Conservation (phyloP, 192 early-diverging fungal species). For the Coemansia sp. region DNA sequence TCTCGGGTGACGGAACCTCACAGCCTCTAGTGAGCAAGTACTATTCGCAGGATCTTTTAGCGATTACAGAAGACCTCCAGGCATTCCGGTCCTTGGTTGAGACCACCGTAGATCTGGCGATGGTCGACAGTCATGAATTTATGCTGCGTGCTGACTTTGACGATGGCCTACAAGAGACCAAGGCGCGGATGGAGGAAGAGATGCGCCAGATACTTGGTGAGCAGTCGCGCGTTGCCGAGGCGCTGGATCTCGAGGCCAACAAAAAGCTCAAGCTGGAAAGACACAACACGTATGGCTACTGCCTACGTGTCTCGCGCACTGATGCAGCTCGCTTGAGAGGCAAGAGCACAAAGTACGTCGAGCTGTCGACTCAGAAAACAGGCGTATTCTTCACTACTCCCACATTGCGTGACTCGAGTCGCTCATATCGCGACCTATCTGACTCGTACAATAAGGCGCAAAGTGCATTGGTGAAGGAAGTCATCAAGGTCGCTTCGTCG, state of each 20-base stretch:
- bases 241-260: constrained; percentile 73
- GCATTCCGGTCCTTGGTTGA: constrained; percentile 83
- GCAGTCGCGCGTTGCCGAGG: constrained; percentile 56
- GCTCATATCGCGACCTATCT: constrained; percentile 59
- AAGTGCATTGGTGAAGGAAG: constrained; percentile 75
- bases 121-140: constrained; percentile 84
- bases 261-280: constrained; percentile 93
- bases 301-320: constrained; percentile 73
- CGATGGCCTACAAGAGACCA: constrained; percentile 47
- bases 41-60: constrained; percentile 55
- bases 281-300: constrained; percentile 77
- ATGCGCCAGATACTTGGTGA: constrained; percentile 61
- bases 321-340: constrained; percentile 71
- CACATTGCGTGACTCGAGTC: constrained; percentile 63
- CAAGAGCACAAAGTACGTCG: constrained; percentile 68
- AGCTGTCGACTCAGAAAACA: constrained; percentile 84
- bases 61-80: constrained; percentile 58
- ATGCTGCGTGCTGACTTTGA: constrained; percentile 86
- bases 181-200: constrained; percentile 55
- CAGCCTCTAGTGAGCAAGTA: constrained; percentile 56
- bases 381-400: constrained; percentile 87
- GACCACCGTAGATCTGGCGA: constrained; percentile 83
- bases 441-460: constrained; percentile 71
- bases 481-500: constrained; percentile 81
- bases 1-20: constrained; percentile 45